A percentile compares a stretch with the other conserved stretches of the same genome.
These are phyloP conservation scores for Fonsecaea multimorphosa DNA, from an alignment of 2,329 filamentous ascomycete species.

Conservation along the genomic window DNA sequence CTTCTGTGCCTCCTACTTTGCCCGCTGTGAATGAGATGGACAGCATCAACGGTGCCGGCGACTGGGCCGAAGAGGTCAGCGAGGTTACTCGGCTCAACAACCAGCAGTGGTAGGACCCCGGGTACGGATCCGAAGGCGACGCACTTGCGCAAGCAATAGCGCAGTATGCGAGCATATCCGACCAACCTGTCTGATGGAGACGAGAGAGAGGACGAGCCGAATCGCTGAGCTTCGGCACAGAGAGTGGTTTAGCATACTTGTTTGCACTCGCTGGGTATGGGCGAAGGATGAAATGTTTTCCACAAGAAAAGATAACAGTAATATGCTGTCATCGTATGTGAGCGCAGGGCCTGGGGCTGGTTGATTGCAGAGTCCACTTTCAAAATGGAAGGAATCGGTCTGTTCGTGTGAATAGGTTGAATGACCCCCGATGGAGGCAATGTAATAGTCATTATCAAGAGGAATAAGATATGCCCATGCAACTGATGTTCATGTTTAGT, in stretches of 20 bases:
- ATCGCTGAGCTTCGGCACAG: not conserved
- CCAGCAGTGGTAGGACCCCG: slow-evolving; percentile 17
- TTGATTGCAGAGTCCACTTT: too few relatives aligned
- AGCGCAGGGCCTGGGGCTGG: too few relatives aligned
- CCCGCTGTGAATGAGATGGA: slow-evolving; percentile 13
- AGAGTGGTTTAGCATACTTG: not conserved
- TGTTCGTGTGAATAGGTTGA: too few relatives aligned
- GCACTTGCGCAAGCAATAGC: not conserved
- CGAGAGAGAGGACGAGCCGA: not conserved
- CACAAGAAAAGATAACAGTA: not conserved
- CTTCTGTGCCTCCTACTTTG: slow-evolving; percentile 7
- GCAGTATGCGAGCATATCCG: not conserved
- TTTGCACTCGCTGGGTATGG: not conserved
- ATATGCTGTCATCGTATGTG: too few relatives aligned
- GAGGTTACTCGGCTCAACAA: slow-evolving; percentile 6
- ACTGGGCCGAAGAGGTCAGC: slow-evolving; percentile 36
- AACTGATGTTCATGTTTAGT: too few relatives aligned
- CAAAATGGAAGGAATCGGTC: too few relatives aligned
- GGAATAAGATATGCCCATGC: too few relatives aligned
- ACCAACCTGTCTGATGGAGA: not conserved
- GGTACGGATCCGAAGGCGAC: not conserved
- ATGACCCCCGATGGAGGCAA: too few relatives aligned
- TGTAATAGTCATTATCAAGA: too few relatives aligned
- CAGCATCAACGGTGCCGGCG: slow-evolving; percentile 15
- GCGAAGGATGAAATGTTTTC: not conserved